Conservation (phyloP, 305 asterid species). For the Rubia occidens region DNA sequence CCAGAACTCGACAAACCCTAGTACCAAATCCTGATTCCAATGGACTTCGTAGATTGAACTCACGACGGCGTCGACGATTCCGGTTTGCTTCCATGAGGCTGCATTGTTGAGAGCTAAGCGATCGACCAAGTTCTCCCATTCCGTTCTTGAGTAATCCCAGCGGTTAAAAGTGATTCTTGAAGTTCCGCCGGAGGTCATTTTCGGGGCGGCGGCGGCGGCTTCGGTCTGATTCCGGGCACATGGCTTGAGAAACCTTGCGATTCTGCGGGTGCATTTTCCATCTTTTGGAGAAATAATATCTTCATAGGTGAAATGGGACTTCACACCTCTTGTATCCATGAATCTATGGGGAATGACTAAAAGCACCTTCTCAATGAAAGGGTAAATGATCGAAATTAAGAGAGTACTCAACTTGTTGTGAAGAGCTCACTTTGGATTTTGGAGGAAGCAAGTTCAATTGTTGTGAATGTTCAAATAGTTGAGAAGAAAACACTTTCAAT, state of each 20-base stretch:
- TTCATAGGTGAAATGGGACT: background rate
- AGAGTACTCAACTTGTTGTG: too few relatives aligned
- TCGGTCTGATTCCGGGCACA: background rate
- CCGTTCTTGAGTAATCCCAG: background rate
- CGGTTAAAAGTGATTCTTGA: constrained; percentile 1
- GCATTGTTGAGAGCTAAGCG: constrained; percentile 7
- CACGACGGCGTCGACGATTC: constrained; percentile 23
- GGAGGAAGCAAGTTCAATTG: too few relatives aligned
- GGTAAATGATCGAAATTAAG: too few relatives aligned
- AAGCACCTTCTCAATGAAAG: too few relatives aligned
- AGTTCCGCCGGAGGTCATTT: background rate
- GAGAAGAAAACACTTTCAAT: background rate
- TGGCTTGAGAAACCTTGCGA: background rate
- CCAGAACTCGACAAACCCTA: constrained; percentile 26
- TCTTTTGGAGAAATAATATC: background rate
- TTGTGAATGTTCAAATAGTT: too few relatives aligned
- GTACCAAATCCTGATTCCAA: constrained; percentile 10
- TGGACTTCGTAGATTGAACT: constrained; percentile 12
- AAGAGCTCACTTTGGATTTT: too few relatives aligned
- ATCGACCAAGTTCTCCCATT: constrained; percentile 24
- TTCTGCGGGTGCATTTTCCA: background rate
- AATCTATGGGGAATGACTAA: too few relatives aligned
- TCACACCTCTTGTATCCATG: background rate
- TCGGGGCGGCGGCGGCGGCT: background rate
- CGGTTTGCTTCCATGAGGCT: constrained; percentile 16